Percentiles rank a stretch among this genome's conserved stretches.
Conservation (phyloP, 306 rosid genomes). For the Glycine soja region DNA sequence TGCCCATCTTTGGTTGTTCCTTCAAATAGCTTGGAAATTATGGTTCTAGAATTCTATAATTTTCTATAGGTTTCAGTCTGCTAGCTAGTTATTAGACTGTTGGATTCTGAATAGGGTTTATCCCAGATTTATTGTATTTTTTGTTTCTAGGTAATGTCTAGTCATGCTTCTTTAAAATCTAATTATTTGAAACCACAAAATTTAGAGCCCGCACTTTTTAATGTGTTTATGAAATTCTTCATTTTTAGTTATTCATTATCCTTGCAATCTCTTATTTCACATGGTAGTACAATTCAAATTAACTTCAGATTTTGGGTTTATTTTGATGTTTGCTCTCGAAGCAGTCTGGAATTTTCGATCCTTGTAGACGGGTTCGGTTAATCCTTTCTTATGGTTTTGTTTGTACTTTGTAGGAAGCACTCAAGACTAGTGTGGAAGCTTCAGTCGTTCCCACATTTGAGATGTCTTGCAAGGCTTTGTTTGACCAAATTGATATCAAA, state of each 20-base stretch:
- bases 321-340: conserved; percentile 28
- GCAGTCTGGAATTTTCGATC: conserved; percentile 22
- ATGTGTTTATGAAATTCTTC: no score
- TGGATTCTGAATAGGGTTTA: conserved; percentile 11
- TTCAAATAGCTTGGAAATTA: not conserved
- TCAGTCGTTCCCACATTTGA: conserved; percentile 72
- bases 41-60: not conserved
- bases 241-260: no score
- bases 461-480: conserved; percentile 71
- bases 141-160: conserved; percentile 16
- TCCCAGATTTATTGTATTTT: conserved; percentile 4
- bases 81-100: not conserved
- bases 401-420: conserved; percentile 66
- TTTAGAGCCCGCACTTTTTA: no score
- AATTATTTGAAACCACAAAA: no score
- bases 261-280: not conserved
- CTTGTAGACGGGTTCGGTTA: conserved; percentile 35
- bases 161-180: no score
- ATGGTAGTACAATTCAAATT: conserved; percentile 26
- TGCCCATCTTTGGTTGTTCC: no score
- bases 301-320: conserved; percentile 31
- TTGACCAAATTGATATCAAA: conserved; percentile 69
- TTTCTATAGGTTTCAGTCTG: conserved; percentile 9
- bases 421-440: conserved; percentile 68
- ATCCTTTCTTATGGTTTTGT: conserved; percentile 34